Percentiles rank a stretch among this genome's conserved stretches.
Evolutionary conservation across 2,329 filamentous ascomycete species (phyloP).

Genomic region (Zasmidium angulare): DNA sequence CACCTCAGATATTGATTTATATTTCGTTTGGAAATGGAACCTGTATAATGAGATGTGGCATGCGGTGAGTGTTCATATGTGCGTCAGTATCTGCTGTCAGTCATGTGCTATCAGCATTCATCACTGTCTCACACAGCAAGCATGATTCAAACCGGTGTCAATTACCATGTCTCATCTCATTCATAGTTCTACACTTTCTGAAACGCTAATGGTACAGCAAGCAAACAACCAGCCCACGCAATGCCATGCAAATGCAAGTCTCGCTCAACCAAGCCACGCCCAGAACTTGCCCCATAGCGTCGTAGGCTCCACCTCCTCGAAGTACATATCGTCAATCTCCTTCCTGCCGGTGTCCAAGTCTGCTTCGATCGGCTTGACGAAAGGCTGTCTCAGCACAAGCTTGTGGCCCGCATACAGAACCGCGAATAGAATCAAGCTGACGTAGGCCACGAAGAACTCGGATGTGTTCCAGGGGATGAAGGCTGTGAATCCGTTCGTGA

Average conservation of each 20-base stretch:
- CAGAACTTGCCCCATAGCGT: conserved; percentile 35
- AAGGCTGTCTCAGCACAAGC: conserved; percentile 50
- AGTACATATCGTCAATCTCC: conserved; percentile 37
- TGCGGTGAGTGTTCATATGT: no score
- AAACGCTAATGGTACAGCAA: background rate
- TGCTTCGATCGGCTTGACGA: conserved; percentile 43
- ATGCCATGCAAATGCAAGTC: background rate
- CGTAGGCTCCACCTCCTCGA: conserved; percentile 34
- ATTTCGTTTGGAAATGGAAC: no score
- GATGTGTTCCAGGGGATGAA: conserved; percentile 71
- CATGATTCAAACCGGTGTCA: conserved; percentile 47
- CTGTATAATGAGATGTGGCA: no score
- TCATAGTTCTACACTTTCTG: background rate
- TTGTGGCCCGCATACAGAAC: conserved; percentile 72
- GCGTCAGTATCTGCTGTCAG: no score
- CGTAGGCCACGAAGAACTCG: conserved; percentile 72
- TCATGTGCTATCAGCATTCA: no score
- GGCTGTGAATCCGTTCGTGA: conserved; percentile 74
- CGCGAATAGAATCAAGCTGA: conserved; percentile 71
- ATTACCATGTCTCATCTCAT: conserved; percentile 22
- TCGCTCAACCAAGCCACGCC: conserved; percentile 26
- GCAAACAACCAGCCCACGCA: background rate
- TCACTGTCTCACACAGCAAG: no score
- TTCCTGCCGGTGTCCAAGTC: conserved; percentile 44
- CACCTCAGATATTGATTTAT: no score